These are phyloP conservation scores for Puccinia sorghi DNA, from an alignment of 1,284 basidiomycete genomes.

Conservation along the genomic window DNA sequence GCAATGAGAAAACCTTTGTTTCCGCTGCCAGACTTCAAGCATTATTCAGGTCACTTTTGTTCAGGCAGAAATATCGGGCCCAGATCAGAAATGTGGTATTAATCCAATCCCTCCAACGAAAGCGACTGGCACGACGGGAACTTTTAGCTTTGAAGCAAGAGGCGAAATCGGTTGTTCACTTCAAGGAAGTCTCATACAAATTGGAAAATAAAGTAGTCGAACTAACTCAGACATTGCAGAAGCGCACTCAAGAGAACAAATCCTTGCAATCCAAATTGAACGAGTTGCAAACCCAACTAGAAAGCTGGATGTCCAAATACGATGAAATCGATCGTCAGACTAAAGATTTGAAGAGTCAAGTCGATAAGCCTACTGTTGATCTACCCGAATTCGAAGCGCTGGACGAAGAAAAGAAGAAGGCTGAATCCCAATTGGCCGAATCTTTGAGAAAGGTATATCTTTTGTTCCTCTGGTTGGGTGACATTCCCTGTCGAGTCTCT, in stretches of 20 bases:
- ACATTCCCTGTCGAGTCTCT: not conserved
- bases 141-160: constrained; percentile 80
- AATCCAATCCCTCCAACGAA: constrained; percentile 88
- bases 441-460: constrained; percentile 63
- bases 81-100: constrained; percentile 77
- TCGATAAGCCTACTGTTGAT: constrained; percentile 74
- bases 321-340: constrained; percentile 80
- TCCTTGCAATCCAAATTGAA: constrained; percentile 73
- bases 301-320: constrained; percentile 79
- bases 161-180: constrained; percentile 93
- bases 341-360: constrained; percentile 72
- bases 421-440: constrained; percentile 80
- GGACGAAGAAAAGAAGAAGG: constrained; percentile 71
- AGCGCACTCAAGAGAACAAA: constrained; percentile 87
- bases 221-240: constrained; percentile 93
- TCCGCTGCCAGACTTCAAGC: constrained; percentile 79
- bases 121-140: constrained; percentile 81
- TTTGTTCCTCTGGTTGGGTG: not conserved
- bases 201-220: constrained; percentile 99
- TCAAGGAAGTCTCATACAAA: constrained; percentile 97
- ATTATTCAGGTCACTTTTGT: constrained; percentile 82
- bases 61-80: constrained; percentile 66
- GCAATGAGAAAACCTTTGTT: constrained; percentile 65
- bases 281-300: constrained; percentile 80
- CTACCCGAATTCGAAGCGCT: constrained; percentile 75